These are phyloP conservation scores for Echinochloa phyllopogon DNA, from an alignment of 176 grass and related monocot genomes.

Conservation along the genomic window DNA sequence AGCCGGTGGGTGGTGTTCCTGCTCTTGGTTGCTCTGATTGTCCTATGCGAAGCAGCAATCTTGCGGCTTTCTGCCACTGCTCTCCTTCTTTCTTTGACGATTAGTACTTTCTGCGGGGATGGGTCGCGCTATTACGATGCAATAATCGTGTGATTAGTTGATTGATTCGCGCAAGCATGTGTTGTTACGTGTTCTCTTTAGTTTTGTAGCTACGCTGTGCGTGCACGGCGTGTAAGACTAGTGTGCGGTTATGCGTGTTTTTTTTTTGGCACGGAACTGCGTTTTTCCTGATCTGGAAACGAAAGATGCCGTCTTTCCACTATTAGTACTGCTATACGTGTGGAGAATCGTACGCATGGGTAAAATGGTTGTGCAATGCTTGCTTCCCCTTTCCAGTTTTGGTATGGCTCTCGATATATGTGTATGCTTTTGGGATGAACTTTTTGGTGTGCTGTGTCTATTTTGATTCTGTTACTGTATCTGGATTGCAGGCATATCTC, in stretches of 20 bases:
- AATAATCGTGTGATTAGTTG: slow-evolving; percentile 29
- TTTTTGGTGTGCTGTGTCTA: slow-evolving; percentile 8
- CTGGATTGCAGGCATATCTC: slow-evolving; percentile 4
- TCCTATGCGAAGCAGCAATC: neutral
- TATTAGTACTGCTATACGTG: slow-evolving; percentile 39
- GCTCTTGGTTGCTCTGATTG: neutral
- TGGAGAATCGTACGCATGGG: slow-evolving; percentile 45
- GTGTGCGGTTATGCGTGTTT: neutral
- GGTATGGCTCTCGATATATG: slow-evolving; percentile 39
- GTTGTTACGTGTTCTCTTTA: slow-evolving; percentile 22
- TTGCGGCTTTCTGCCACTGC: slow-evolving; percentile 14
- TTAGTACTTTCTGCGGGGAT: slow-evolving; percentile 1
- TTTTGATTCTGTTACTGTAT: slow-evolving; percentile 40
- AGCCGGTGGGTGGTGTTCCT: slow-evolving; percentile 59
- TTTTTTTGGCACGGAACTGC: slow-evolving; percentile 33
- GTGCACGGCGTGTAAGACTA: slow-evolving; percentile 10
- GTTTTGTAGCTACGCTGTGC: slow-evolving; percentile 11
- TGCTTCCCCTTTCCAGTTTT: slow-evolving; percentile 52
- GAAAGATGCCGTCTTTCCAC: slow-evolving; percentile 41
- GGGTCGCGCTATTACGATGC: neutral
- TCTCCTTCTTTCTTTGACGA: neutral
- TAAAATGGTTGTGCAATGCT: slow-evolving; percentile 20
- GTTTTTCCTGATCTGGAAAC: slow-evolving; percentile 49
- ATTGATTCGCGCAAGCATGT: slow-evolving; percentile 5
- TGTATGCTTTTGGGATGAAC: slow-evolving; percentile 31